Evolutionary conservation across 2,329 filamentous ascomycete genomes (phyloP), one percentile per base, ranked within the genome.

Genomic region (Chaetothyriales sp.): DNA sequence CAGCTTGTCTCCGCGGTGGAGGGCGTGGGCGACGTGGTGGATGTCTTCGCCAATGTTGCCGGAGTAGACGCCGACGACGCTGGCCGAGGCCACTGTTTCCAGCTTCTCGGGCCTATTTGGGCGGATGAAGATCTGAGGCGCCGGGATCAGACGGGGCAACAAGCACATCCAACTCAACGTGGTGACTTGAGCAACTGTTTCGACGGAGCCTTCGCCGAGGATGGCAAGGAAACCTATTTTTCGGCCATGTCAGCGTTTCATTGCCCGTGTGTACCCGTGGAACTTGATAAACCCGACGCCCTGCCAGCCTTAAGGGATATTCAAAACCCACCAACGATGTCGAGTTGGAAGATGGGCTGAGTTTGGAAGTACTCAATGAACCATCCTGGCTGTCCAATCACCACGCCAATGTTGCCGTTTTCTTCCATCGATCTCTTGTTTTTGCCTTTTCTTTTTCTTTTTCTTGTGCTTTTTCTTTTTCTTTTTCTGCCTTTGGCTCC

Each of bases 181-280:
- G 4, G 70, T 68, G 19, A 75, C 70, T 59, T 74, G 71, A 18
- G 72, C 71, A 55, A 73, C 74, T 43, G 70, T 68, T 5, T 70
- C 62, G 19, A 75, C 67, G 46, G 68, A 72, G 63, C 71, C 71
- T 61, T 75, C 73, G 45, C 73, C 73, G 25, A 75, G 62, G 54
- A 76, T 71, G 51, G 73, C 73, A n/a, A 76, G 69, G 59, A 75
- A 75, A 57, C 58, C 58, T 60, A 28, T 25, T n/a, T n/a, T n/a
- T 2, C 25, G 42, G 19, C 25, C 10, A 8, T n/a, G 32, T 51
- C 7, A 46, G 20, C 20, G 51, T n/a, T n/a, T n/a, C n/a, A n/a
- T n/a, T n/a, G n/a, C n/a, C n/a, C n/a, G n/a, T n/a, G n/a, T n/a
- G n/a, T n/a, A n/a, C n/a, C n/a, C n/a, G n/a, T n/a, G n/a, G n/a